phyloP scores from a whole-genome alignment of 2,329 filamentous ascomycete species.

The Xylaria sp. region DNA sequence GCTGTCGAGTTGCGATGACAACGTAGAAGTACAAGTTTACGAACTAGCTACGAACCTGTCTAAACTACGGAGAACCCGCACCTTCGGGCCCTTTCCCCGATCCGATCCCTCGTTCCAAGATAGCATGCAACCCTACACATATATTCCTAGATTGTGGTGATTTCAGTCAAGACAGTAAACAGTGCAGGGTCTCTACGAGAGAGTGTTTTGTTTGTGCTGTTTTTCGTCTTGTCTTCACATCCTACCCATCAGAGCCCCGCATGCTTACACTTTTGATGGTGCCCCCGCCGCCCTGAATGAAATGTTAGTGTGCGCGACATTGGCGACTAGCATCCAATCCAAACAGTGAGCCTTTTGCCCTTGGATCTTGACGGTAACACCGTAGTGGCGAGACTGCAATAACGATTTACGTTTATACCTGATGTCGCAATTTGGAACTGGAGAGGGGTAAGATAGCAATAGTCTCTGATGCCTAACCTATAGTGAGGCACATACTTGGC shows the following conservation, averaged over 20 bases:
- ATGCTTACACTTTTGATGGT: conserved; percentile 11
- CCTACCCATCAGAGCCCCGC: conserved; percentile 12
- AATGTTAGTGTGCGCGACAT: not conserved
- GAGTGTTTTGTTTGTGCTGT: not conserved
- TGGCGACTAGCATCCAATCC: not conserved
- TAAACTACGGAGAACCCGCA: not conserved
- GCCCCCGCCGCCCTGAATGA: conserved; percentile 7
- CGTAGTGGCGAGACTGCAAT: not conserved
- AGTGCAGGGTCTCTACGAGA: conserved; percentile 1
- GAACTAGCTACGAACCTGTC: not conserved
- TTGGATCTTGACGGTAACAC: not conserved
- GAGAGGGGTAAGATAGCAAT: not conserved
- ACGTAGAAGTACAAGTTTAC: not conserved
- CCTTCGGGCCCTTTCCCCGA: not conserved
- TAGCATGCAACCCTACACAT: not conserved
- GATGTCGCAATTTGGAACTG: not conserved
- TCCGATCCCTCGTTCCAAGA: not conserved
- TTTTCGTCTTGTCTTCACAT: not conserved
- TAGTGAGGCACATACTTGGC: not conserved
- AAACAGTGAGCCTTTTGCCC: not conserved
- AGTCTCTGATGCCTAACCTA: not conserved
- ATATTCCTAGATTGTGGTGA: not conserved
- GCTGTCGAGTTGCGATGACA: not conserved
- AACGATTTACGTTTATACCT: not conserved
- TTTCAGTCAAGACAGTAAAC: not conserved